Base-by-base conservation (phyloP, 2,329 filamentous ascomycete genomes). In the Cladosporium sp. region DNA sequence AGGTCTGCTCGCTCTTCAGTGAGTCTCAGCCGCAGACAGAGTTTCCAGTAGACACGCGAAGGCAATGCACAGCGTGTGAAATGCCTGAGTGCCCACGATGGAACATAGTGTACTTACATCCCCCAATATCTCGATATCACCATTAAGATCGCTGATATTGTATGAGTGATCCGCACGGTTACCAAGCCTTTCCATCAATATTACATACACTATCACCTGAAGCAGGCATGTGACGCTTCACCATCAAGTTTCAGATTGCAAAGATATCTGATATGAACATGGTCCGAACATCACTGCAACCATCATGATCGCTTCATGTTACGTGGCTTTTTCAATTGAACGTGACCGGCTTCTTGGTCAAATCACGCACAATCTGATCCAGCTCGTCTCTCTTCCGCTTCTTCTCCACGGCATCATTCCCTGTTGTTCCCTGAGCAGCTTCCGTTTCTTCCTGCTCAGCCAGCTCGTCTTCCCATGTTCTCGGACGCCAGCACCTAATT, bases 401-500 rank as follows among this genome's bases (percentile, higher is more conserved):
- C 67, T 82, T 81, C 23, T 84, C 78, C 4, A 76, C 76, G 21
- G 77, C 75, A 28, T 76, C 75, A 21, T 73, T 33, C 74, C 74
- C 23, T 73, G 50, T 63, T 73, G 50, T 63, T 74, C 40, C 74
- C 72, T 68, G 80, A 26, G 84, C 78, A 8, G 76, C 75, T 18
- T 77, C 75, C 6, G 77, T 75, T 12, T 77, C 73, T 44, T 82
- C 80, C 31, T 80, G 80, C 37, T 84, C 81, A 33, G 74, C 73
- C 62, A 75, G 66, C 8, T 75, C 76, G 64, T 81, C 80, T 6
- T 82, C 80, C 59, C 87, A 77, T 69, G 70, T 85, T 75, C 69
- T 86, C 2, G 91, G 90, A 70, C 84, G 83, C 93, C 94, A 97
- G 4, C 86, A 86, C 53, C 90, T 85, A 65, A 98, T 94, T 62